Evolutionary conservation across 2,329 filamentous ascomycete genomes (phyloP).

Genomic region (Paecilomyces niveus): DNA sequence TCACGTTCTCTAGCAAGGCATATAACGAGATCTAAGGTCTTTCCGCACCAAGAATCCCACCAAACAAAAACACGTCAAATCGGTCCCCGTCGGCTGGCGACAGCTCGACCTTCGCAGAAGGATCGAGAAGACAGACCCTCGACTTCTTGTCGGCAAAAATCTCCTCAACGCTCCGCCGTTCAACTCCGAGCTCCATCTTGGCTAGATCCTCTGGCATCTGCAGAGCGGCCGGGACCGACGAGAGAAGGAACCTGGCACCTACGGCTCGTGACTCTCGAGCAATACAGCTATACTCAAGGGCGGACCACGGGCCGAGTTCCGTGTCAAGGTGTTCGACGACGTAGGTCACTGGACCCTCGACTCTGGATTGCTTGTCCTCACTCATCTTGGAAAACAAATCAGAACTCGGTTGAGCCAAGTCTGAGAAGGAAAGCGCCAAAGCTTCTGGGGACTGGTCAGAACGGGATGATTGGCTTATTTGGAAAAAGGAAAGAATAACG

Average conservation of each 20-base stretch:
- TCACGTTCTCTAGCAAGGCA: neutral
- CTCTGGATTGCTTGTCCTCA: conserved; percentile 10
- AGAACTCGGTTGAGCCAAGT: neutral
- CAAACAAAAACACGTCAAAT: conserved; percentile 92
- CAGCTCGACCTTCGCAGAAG: conserved; percentile 72
- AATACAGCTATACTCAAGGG: conserved; percentile 85
- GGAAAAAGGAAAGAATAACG: neutral
- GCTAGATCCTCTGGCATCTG: conserved; percentile 55
- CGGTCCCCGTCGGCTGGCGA: conserved; percentile 70
- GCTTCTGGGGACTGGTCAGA: neutral
- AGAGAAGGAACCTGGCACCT: conserved; percentile 68
- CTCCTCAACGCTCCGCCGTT: conserved; percentile 72
- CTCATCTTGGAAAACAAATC: conserved; percentile 14
- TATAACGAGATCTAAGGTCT: neutral
- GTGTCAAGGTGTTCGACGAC: conserved; percentile 96
- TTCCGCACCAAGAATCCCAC: conserved; percentile 76
- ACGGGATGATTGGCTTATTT: neutral
- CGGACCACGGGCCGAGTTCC: conserved; percentile 89
- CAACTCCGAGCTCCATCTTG: conserved; percentile 57
- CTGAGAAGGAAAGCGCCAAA: neutral
- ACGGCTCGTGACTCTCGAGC: conserved; percentile 67
- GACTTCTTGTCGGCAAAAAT: conserved; percentile 67
- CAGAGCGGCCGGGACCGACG: conserved; percentile 66
- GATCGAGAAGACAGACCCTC: conserved; percentile 83
- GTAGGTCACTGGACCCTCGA: conserved; percentile 58